Conservation (phyloP, 495 filamentous ascomycete species). For the Entonaema liquescens region DNA sequence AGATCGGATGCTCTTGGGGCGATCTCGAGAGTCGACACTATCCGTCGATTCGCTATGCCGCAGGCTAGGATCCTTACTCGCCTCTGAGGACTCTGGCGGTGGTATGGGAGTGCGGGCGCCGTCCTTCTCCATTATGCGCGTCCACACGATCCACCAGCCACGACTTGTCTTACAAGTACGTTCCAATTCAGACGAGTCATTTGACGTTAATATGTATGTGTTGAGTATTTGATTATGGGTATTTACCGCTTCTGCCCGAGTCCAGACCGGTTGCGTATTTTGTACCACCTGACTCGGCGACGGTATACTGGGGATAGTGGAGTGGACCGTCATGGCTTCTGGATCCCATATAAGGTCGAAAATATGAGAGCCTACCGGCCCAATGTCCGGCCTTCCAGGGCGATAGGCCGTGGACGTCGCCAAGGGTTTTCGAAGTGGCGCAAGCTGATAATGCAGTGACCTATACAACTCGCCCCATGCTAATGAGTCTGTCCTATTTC, state of each 20-base stretch:
- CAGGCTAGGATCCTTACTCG: constrained; percentile 29
- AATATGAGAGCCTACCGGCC: constrained; percentile 60
- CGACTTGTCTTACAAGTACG: constrained; percentile 89
- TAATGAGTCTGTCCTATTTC: constrained; percentile 71
- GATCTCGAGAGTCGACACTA: constrained; percentile 39
- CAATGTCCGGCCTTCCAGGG: constrained; percentile 54
- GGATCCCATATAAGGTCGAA: constrained; percentile 92
- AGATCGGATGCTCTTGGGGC: background rate
- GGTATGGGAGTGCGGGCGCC: constrained; percentile 7
- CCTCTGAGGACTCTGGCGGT: constrained; percentile 30
- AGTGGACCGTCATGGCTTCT: constrained; percentile 74
- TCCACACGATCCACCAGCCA: constrained; percentile 98
- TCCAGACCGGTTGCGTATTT: constrained; percentile 61
- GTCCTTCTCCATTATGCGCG: constrained; percentile 65
- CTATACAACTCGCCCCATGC: constrained; percentile 76
- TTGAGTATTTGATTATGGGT: constrained; percentile 86
- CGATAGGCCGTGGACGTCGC: constrained; percentile 68
- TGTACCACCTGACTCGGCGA: constrained; percentile 54
- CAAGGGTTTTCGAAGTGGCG: constrained; percentile 77
- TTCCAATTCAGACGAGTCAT: constrained; percentile 71
- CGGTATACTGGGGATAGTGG: constrained; percentile 91
- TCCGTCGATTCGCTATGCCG: constrained; percentile 34
- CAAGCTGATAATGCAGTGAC: constrained; percentile 81
- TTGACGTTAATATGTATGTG: constrained; percentile 71
- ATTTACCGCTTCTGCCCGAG: constrained; percentile 87